Conservation (phyloP, 1,139 yeast species). For the Keqinozyma sinolaborantium region DNA sequence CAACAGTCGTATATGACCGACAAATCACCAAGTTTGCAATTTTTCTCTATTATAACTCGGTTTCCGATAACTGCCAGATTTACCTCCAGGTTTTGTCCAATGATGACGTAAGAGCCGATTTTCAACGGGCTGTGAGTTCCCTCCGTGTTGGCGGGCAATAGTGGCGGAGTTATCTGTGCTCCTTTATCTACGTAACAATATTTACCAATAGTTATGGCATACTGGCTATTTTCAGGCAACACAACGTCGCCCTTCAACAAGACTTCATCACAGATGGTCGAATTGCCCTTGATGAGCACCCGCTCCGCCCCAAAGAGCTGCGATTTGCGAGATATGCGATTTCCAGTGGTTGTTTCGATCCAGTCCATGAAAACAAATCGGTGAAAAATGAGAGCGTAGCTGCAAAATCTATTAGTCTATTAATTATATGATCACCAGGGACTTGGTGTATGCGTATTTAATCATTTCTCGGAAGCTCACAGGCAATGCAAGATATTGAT, state of each 20-base stretch:
- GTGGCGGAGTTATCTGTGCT: constrained; percentile 32
- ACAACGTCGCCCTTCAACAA: constrained; percentile 38
- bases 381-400: neutral
- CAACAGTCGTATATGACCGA: constrained; percentile 65
- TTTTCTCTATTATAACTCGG: constrained; percentile 49
- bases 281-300: constrained; percentile 28
- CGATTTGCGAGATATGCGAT: constrained; percentile 52
- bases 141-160: constrained; percentile 10
- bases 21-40: constrained; percentile 36
- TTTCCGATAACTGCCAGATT: constrained; percentile 53
- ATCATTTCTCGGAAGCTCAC: too few relatives aligned
- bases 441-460: too few relatives aligned
- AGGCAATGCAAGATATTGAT: too few relatives aligned
- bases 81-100: constrained; percentile 43
- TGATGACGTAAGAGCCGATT: constrained; percentile 57
- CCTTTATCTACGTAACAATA: constrained; percentile 37
- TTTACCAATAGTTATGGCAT: constrained; percentile 51
- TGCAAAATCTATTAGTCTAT: too few relatives aligned
- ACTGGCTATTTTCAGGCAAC: constrained; percentile 12
- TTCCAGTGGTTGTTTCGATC: constrained; percentile 52
- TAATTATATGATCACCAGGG: too few relatives aligned
- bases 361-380: constrained; percentile 20
- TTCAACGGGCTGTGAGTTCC: constrained; percentile 23
- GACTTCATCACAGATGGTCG: constrained; percentile 28
- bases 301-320: constrained; percentile 19